Evolutionary conservation across 1,139 yeast genomes (phyloP).

Genomic region (Lodderomyces jiufengensis): DNA sequence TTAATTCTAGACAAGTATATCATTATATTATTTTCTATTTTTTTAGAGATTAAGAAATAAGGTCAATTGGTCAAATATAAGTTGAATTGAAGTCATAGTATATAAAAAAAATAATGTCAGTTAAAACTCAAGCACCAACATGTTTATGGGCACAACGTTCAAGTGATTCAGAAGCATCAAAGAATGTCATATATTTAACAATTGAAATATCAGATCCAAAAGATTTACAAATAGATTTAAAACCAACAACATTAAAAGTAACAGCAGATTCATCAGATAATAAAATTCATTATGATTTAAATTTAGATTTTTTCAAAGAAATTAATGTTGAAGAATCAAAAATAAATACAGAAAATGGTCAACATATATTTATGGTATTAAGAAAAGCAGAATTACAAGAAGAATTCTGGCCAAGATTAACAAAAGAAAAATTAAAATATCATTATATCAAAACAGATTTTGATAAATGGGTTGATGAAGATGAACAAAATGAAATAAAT

Average conservation of each 20-base stretch:
- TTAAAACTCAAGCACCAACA: conserved; percentile 18
- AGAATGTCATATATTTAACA: conserved; percentile 74
- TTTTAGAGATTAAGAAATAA: too few relatives aligned
- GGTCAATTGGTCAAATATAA: too few relatives aligned
- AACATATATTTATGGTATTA: conserved; percentile 65
- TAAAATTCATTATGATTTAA: conserved; percentile 49
- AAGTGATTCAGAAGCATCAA: conserved; percentile 60
- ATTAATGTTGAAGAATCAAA: conserved; percentile 66
- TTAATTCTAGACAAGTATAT: too few relatives aligned
- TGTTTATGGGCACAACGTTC: conserved; percentile 98
- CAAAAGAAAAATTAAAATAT: conserved; percentile 66
- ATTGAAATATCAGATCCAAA: conserved; percentile 70
- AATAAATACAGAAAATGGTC: conserved; percentile 58
- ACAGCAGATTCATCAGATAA: conserved; percentile 52
- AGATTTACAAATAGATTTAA: conserved; percentile 59
- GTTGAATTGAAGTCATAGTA: too few relatives aligned
- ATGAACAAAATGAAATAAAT: conserved; percentile 71
- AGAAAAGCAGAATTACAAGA: conserved; percentile 63
- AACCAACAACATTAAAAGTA: conserved; percentile 54
- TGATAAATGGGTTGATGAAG: conserved; percentile 96
- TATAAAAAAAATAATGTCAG: conserved; percentile 1
- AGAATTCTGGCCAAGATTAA: conserved; percentile 92
- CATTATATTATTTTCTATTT: too few relatives aligned
- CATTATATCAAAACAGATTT: conserved; percentile 89
- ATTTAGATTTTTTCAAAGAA: conserved; percentile 68